These are phyloP conservation scores for Phytopythium chamaehyphon DNA, from an alignment of 352 stramenopile species.

Conservation along the genomic window DNA sequence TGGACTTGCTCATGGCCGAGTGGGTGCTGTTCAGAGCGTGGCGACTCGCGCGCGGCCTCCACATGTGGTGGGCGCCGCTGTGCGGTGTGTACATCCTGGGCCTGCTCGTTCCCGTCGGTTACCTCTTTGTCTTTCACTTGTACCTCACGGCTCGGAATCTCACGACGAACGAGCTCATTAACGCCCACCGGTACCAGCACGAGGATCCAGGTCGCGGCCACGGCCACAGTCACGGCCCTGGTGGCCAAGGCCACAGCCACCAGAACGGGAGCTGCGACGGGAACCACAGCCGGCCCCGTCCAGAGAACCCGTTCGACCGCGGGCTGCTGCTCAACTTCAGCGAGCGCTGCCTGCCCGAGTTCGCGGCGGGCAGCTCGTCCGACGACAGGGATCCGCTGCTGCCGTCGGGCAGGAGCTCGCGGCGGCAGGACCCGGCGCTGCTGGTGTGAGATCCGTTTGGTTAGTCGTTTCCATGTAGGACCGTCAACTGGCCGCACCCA, in stretches of 20 bases:
- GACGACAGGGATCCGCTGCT: neutral
- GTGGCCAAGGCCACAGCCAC: slow-evolving; percentile 5
- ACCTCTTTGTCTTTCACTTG: slow-evolving; percentile 65
- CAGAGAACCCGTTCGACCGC: slow-evolving; percentile 20
- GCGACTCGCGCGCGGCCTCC: slow-evolving; percentile 30
- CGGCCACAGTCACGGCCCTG: slow-evolving; percentile 5
- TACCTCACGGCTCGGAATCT: slow-evolving; percentile 72
- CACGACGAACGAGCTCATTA: slow-evolving; percentile 79
- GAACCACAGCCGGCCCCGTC: slow-evolving; percentile 6
- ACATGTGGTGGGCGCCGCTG: slow-evolving; percentile 18
- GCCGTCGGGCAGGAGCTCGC: neutral
- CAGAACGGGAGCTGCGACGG: slow-evolving; percentile 20
- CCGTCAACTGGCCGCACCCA: too few species aligned
- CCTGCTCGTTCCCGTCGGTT: slow-evolving; percentile 39
- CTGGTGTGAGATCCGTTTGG: slow-evolving; percentile 2
- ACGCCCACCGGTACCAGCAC: slow-evolving; percentile 51
- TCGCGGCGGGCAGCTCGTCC: neutral
- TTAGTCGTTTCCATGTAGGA: too few species aligned
- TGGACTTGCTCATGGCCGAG: slow-evolving; percentile 49
- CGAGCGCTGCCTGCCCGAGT: slow-evolving; percentile 18
- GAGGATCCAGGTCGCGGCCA: slow-evolving; percentile 1
- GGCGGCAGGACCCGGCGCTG: neutral
- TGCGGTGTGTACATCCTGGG: slow-evolving; percentile 37
- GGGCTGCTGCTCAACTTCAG: slow-evolving; percentile 21
- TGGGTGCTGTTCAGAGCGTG: slow-evolving; percentile 61